Conservation (phyloP, 495 filamentous ascomycete species). For the Aspergillus panamensis region DNA sequence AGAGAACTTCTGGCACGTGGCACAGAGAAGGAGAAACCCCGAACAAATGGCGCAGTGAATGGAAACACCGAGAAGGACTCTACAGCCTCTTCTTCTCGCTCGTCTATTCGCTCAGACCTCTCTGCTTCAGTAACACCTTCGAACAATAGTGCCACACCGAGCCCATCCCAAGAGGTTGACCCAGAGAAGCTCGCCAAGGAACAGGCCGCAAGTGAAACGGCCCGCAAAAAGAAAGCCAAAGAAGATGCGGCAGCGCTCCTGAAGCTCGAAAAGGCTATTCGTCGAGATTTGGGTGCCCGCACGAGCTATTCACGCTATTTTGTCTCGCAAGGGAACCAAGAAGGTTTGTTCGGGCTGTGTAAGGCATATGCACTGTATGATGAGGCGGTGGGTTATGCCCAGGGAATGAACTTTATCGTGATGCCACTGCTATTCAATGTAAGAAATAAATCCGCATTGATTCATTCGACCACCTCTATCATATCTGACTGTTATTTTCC, state of each 20-base stretch:
- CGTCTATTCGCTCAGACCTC: conserved; percentile 76
- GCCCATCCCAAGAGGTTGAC: conserved; percentile 60
- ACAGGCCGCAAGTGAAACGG: conserved; percentile 60
- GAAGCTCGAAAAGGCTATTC: conserved; percentile 89
- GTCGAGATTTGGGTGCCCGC: conserved; percentile 81
- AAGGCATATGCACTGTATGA: conserved; percentile 98
- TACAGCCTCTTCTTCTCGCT: conserved; percentile 62
- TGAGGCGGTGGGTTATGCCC: conserved; percentile 90
- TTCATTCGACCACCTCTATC: neutral
- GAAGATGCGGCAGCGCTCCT: conserved; percentile 65
- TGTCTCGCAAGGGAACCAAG: conserved; percentile 82
- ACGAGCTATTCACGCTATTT: conserved; percentile 97
- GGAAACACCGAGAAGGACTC: conserved; percentile 58
- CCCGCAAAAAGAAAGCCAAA: conserved; percentile 69
- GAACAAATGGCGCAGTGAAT: conserved; percentile 41
- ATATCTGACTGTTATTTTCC: neutral
- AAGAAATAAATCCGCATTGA: conserved; percentile 31
- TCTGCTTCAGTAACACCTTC: conserved; percentile 63
- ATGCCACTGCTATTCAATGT: conserved; percentile 98
- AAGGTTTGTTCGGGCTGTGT: conserved; percentile 89
- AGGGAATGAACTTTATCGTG: conserved; percentile 97
- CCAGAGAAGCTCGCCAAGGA: conserved; percentile 62
- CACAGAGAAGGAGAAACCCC: conserved; percentile 70
- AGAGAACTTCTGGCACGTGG: conserved; percentile 75
- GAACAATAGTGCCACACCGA: conserved; percentile 54